These are phyloP conservation scores for Pseudogymnoascus sp. DNA, from an alignment of 2,329 filamentous ascomycete genomes.

Conservation along the genomic window DNA sequence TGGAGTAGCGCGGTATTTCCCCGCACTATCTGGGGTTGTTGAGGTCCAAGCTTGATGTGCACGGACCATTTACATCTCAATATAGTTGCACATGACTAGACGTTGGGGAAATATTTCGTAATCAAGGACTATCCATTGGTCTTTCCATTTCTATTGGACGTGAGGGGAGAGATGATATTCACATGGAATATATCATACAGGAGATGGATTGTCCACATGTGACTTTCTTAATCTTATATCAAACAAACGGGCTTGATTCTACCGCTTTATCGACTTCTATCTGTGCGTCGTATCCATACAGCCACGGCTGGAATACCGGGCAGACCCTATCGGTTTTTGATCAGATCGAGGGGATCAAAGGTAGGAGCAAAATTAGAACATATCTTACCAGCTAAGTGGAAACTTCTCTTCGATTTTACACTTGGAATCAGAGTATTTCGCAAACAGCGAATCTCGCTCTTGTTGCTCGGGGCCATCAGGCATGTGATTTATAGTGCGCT, in stretches of 20 bases:
- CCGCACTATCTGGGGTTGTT: conserved; percentile 3
- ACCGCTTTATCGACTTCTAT: conserved; percentile 42
- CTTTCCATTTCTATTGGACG: neutral
- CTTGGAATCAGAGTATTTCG: conserved; percentile 42
- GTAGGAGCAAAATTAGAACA: neutral
- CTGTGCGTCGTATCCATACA: conserved; percentile 58
- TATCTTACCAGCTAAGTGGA: conserved; percentile 46
- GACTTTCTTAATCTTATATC: neutral
- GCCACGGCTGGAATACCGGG: conserved; percentile 54
- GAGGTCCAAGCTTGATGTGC: neutral
- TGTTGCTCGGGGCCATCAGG: conserved; percentile 49
- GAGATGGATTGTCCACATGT: neutral
- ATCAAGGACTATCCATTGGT: neutral
- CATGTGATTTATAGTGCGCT: conserved; percentile 48
- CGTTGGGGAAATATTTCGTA: neutral
- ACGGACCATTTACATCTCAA: neutral
- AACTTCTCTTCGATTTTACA: conserved; percentile 43
- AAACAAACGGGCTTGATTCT: conserved; percentile 16
- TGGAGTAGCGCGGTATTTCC: neutral
- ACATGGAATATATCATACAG: neutral
- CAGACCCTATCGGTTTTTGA: conserved; percentile 40
- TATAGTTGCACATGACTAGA: neutral
- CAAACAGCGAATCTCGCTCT: conserved; percentile 49
- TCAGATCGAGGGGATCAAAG: neutral
- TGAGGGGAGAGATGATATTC: neutral